Conservation (phyloP, 106 monocot species). For the Gastrodia elata region DNA sequence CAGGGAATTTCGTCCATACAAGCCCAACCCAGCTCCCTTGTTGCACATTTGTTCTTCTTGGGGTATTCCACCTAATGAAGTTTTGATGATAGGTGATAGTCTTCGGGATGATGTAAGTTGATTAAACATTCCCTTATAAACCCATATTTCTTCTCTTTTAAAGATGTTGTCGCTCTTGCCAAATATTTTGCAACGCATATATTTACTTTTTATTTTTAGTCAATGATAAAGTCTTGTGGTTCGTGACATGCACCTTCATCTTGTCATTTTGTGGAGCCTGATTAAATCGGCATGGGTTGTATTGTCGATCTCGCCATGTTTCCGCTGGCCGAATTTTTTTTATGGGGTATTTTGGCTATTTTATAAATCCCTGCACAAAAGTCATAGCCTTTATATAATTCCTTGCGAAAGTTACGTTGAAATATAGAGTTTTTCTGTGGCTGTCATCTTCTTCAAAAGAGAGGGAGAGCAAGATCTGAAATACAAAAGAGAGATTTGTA, state of each 20-base stretch:
- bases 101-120: conserved; percentile 86
- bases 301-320: too few relatives aligned
- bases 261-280: too few relatives aligned
- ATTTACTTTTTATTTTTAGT: neutral
- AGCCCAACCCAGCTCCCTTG: conserved; percentile 90
- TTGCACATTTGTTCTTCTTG: conserved; percentile 83
- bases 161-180: neutral
- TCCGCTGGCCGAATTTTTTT: neutral
- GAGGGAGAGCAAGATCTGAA: too few relatives aligned
- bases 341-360: neutral
- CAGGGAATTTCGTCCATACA: conserved; percentile 95
- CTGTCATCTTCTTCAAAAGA: too few relatives aligned
- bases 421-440: too few relatives aligned
- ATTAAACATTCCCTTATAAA: neutral
- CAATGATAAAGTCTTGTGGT: neutral
- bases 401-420: too few relatives aligned
- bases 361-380: neutral
- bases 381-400: too few relatives aligned
- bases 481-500: too few relatives aligned
- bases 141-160: neutral
- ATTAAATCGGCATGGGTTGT: too few relatives aligned
- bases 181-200: neutral
- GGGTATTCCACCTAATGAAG: conserved; percentile 70
- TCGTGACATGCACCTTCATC: too few relatives aligned
- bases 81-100: conserved; percentile 96